Evolutionary conservation across 2,329 filamentous ascomycete genomes (phyloP).

Genomic region (Ustulina deusta): DNA sequence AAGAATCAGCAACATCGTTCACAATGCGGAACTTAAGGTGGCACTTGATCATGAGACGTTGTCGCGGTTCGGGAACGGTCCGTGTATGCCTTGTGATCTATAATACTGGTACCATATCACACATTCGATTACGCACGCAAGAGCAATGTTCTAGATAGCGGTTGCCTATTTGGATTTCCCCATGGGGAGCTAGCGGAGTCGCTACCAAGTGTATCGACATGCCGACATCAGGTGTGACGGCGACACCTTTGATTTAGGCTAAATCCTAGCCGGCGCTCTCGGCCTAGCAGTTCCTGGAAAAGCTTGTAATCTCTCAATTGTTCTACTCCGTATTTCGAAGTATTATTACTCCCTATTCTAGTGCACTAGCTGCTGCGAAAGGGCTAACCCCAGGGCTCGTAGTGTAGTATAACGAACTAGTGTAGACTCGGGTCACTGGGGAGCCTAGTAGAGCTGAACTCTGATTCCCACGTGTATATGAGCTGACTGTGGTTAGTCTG

Average conservation of each 20-base stretch:
- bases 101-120: neutral
- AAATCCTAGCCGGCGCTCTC: constrained; percentile 1
- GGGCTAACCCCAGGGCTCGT: neutral
- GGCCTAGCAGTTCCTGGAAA: neutral
- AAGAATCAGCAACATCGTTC: too few species aligned
- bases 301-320: neutral
- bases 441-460: neutral
- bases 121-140: neutral
- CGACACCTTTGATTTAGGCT: constrained; percentile 11
- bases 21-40: neutral
- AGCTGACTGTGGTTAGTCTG: neutral
- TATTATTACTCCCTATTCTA: neutral
- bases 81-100: neutral
- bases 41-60: neutral
- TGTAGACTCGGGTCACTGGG: neutral
- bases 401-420: neutral
- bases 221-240: constrained; percentile 8
- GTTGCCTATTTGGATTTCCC: constrained; percentile 7
- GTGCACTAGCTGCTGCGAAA: neutral
- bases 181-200: constrained; percentile 1
- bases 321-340: neutral
- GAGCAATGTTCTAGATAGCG: neutral
- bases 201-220: constrained; percentile 12
- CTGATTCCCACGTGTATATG: neutral
- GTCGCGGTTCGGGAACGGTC: neutral